Evolutionary conservation across 2,329 filamentous ascomycete species (phyloP).

Genomic region (Neonectria coccinea): DNA sequence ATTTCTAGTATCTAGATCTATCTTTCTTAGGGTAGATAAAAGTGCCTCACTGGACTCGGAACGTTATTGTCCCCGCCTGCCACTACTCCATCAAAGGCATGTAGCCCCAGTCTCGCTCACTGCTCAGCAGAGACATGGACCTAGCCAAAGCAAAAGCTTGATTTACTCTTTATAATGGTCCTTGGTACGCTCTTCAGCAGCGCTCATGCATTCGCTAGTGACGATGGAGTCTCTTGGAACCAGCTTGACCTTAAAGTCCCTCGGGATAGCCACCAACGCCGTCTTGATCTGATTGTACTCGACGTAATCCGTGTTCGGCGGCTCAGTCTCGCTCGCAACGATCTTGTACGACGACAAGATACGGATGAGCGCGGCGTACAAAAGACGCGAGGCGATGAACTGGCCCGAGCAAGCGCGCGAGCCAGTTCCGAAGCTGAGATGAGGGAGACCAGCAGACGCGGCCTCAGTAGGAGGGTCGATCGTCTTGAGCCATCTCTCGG

Average conservation of each 20-base stretch:
- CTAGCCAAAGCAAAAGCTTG: too few relatives aligned
- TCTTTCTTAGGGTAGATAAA: background rate
- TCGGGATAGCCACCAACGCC: constrained; percentile 69
- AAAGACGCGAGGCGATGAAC: constrained; percentile 61
- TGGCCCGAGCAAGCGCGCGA: constrained; percentile 64
- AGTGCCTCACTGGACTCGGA: background rate
- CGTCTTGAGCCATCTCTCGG: constrained; percentile 60
- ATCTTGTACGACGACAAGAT: constrained; percentile 62
- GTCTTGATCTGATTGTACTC: constrained; percentile 72
- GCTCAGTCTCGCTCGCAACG: constrained; percentile 59
- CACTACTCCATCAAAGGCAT: background rate
- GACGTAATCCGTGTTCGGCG: constrained; percentile 71
- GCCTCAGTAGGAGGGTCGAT: constrained; percentile 51
- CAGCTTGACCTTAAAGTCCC: constrained; percentile 68
- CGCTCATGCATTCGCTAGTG: constrained; percentile 55
- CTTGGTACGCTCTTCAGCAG: constrained; percentile 59
- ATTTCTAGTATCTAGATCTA: background rate
- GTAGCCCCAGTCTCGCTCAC: background rate
- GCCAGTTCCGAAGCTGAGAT: constrained; percentile 65
- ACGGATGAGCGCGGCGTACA: constrained; percentile 62
- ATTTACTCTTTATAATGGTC: constrained; percentile 59
- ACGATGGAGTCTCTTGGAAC: constrained; percentile 59
- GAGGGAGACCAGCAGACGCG: constrained; percentile 48
- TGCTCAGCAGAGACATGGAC: too few relatives aligned
- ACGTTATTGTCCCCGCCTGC: background rate